A percentile compares a stretch with the other conserved stretches of the same genome.
phyloP scores from a whole-genome alignment of 176 grass and related monocot genomes.

The barley (Hordeum vulgare) region DNA sequence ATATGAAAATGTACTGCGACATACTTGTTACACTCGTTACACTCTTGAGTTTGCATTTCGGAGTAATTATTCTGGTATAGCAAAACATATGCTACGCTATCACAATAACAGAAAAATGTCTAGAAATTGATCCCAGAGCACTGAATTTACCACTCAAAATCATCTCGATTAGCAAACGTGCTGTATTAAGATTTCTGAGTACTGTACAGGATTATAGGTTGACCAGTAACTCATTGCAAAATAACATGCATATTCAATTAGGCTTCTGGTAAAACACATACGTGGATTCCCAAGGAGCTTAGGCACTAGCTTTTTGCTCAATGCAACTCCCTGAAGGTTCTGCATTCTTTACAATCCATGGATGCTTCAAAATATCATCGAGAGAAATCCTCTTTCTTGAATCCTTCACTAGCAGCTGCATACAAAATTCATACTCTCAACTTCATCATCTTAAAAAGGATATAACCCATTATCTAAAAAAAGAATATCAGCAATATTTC shows the following conservation, averaged over 20 bases:
- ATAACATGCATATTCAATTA: background rate
- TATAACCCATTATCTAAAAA: background rate
- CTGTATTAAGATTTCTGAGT: background rate
- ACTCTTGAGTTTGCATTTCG: background rate
- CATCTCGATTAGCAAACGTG: background rate
- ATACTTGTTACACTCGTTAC: background rate
- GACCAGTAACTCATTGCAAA: background rate
- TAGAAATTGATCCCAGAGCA: background rate
- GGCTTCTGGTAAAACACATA: conserved; percentile 5
- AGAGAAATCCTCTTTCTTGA: conserved; percentile 78
- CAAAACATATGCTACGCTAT: background rate
- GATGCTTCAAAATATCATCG: conserved; percentile 75
- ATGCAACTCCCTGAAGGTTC: conserved; percentile 55
- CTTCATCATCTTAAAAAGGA: background rate
- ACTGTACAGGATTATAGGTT: background rate
- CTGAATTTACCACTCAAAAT: background rate
- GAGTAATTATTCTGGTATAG: background rate
- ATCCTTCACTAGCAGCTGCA: conserved; percentile 89
- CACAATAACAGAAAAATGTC: background rate
- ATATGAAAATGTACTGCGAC: background rate
- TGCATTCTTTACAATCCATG: conserved; percentile 79
- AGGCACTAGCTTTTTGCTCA: background rate
- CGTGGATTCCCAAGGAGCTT: background rate
- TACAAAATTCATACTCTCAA: background rate
- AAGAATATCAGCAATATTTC: background rate